phyloP scores from a whole-genome alignment of 305 asterid genomes.

The Fraxinus baroniana region DNA sequence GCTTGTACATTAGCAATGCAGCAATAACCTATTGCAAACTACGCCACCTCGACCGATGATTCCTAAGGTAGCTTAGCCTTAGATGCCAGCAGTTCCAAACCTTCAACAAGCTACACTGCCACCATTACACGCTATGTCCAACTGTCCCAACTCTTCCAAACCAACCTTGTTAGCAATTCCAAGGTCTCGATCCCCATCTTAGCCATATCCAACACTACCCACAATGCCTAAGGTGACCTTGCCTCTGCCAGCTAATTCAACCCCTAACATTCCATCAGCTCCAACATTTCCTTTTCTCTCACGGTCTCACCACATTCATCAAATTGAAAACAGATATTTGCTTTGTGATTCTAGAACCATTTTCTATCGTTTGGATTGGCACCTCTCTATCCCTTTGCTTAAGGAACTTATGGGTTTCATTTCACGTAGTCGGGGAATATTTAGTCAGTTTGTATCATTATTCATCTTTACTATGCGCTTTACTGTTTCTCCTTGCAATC shows the following conservation, averaged over 20 bases:
- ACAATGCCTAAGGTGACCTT: too few relatives aligned
- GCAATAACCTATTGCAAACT: not conserved
- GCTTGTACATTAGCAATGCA: not conserved
- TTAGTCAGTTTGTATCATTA: not conserved
- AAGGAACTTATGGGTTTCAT: constrained; percentile 6
- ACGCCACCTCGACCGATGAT: not conserved
- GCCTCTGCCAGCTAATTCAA: too few relatives aligned
- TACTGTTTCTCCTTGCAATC: not conserved
- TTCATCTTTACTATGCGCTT: not conserved
- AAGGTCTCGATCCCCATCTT: too few relatives aligned
- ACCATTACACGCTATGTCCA: too few relatives aligned
- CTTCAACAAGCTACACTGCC: too few relatives aligned
- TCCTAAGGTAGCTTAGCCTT: not conserved
- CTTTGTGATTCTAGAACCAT: not conserved
- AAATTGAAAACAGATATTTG: not conserved
- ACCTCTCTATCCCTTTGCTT: not conserved
- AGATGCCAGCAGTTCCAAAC: too few relatives aligned
- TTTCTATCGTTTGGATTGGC: not conserved
- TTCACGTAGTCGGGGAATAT: not conserved
- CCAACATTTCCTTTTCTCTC: constrained; percentile 13
- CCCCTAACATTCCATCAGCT: not conserved
- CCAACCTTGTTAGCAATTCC: too few relatives aligned
- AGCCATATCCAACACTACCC: too few relatives aligned
- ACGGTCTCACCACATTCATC: constrained; percentile 28
- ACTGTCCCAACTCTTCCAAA: too few relatives aligned